Percentiles rank a stretch among this genome's conserved stretches.
Evolutionary conservation across 148 eudicot species (phyloP).

Genomic region (Salicornia ramosissima): DNA sequence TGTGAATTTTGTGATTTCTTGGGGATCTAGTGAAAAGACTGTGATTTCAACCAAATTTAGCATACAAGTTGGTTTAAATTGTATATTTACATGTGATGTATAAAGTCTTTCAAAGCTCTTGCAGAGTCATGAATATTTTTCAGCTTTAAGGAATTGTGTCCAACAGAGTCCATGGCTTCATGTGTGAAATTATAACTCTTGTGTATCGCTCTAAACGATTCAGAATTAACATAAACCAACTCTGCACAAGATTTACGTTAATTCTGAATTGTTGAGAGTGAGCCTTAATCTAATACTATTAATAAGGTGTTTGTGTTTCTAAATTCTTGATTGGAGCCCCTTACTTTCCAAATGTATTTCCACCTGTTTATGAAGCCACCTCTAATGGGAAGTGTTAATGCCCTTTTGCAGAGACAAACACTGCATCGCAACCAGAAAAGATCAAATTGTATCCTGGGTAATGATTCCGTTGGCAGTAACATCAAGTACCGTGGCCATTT

Average conservation of each 20-base stretch:
- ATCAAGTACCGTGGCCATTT: constrained; percentile 70
- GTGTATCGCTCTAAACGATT: too few species aligned
- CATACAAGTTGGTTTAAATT: too few species aligned
- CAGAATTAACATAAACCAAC: too few species aligned
- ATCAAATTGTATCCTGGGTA: constrained; percentile 57
- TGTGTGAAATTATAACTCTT: too few species aligned
- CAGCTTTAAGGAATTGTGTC: too few species aligned
- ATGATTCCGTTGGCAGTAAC: constrained; percentile 68
- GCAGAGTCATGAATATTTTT: too few species aligned
- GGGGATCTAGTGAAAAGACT: too few species aligned
- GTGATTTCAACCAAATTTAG: too few species aligned
- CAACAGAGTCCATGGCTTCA: too few species aligned
- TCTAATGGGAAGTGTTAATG: neutral
- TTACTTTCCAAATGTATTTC: neutral
- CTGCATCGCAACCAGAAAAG: constrained; percentile 57
- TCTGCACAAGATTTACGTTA: neutral
- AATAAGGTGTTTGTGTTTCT: neutral
- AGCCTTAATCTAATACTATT: neutral
- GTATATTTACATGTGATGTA: too few species aligned
- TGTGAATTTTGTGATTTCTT: too few species aligned
- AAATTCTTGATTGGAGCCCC: neutral
- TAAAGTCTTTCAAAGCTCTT: too few species aligned
- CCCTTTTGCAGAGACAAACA: constrained; percentile 51
- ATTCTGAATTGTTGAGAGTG: neutral
- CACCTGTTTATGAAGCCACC: neutral